A percentile compares a stretch with the other conserved stretches of the same genome.
Evolutionary conservation across 805 yeast species (phyloP).

Genomic region (Starmerella stigmatis): DNA sequence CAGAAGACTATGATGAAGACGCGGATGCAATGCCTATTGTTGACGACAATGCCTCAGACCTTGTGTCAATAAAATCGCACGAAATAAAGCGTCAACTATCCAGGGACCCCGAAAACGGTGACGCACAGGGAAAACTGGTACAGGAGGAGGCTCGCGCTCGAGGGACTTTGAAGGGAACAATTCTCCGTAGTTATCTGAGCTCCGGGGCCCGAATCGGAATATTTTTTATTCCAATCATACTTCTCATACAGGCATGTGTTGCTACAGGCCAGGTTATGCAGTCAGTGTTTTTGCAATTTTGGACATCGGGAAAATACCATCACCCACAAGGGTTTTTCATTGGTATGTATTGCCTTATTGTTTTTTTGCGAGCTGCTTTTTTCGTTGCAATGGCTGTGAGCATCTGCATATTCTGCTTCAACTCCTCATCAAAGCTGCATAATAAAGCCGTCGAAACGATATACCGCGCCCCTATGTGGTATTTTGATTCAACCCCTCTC

Average conservation of each 20-base stretch:
- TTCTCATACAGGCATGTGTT: slow-evolving; percentile 31
- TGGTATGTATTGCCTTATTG: slow-evolving; percentile 46
- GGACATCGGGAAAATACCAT: slow-evolving; percentile 53
- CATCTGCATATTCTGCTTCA: slow-evolving; percentile 37
- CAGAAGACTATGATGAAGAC: slow-evolving; percentile 10
- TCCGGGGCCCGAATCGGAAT: slow-evolving; percentile 30
- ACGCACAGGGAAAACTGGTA: slow-evolving; percentile 25
- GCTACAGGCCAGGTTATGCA: slow-evolving; percentile 39
- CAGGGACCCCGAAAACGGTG: slow-evolving; percentile 9
- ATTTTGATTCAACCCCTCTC: slow-evolving; percentile 75
- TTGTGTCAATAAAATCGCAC: background rate
- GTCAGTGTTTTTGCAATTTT: slow-evolving; percentile 50
- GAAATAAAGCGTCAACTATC: slow-evolving; percentile 12
- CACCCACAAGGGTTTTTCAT: slow-evolving; percentile 50
- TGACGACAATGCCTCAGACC: background rate
- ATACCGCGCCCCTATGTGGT: slow-evolving; percentile 71
- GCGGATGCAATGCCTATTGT: background rate
- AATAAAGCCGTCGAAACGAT: slow-evolving; percentile 48
- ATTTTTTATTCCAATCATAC: slow-evolving; percentile 21
- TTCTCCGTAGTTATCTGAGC: slow-evolving; percentile 48
- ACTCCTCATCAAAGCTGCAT: slow-evolving; percentile 51
- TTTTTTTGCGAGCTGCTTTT: slow-evolving; percentile 46
- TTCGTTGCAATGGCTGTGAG: slow-evolving; percentile 24
- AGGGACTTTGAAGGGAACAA: slow-evolving; percentile 29
- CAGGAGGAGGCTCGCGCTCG: slow-evolving; percentile 28